Conservation (phyloP, 2,329 filamentous ascomycete species). For the Tolypocladium tundrense region DNA sequence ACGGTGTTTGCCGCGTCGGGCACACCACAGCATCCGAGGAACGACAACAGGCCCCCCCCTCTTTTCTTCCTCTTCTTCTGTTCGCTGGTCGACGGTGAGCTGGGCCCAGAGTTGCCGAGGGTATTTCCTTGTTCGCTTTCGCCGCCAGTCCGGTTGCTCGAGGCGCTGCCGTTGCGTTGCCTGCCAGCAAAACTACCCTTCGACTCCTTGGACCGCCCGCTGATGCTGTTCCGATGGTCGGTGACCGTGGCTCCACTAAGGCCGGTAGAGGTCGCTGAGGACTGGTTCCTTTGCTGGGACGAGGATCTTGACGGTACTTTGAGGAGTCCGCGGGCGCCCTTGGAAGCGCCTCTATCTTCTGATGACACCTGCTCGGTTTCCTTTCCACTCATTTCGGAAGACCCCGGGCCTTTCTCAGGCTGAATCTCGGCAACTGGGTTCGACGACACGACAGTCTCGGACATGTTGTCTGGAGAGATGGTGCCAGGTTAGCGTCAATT, state of each 20-base stretch:
- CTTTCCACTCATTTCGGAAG: constrained; percentile 28
- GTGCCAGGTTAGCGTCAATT: neutral
- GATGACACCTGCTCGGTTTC: constrained; percentile 29
- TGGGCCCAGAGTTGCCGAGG: constrained; percentile 38
- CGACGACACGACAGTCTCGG: constrained; percentile 17
- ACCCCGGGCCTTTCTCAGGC: constrained; percentile 20
- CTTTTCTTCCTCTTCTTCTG: constrained; percentile 47
- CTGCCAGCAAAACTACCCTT: constrained; percentile 53
- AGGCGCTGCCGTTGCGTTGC: constrained; percentile 56
- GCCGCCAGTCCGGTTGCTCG: constrained; percentile 51
- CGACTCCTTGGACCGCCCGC: constrained; percentile 54
- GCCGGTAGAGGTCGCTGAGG: constrained; percentile 48
- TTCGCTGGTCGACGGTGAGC: constrained; percentile 36
- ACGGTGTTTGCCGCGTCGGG: constrained; percentile 48
- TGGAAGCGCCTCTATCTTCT: constrained; percentile 31
- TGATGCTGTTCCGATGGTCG: constrained; percentile 52
- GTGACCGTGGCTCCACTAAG: constrained; percentile 49
- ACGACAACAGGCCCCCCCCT: constrained; percentile 43
- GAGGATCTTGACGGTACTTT: constrained; percentile 53
- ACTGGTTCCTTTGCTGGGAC: constrained; percentile 46
- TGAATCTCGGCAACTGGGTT: constrained; percentile 20
- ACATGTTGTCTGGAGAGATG: constrained; percentile 17
- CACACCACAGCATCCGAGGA: constrained; percentile 58
- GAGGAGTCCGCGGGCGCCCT: constrained; percentile 42
- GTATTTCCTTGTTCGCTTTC: constrained; percentile 42